These are phyloP conservation scores for Candida vartiovaarae DNA, from an alignment of 805 yeast genomes.

Conservation along the genomic window DNA sequence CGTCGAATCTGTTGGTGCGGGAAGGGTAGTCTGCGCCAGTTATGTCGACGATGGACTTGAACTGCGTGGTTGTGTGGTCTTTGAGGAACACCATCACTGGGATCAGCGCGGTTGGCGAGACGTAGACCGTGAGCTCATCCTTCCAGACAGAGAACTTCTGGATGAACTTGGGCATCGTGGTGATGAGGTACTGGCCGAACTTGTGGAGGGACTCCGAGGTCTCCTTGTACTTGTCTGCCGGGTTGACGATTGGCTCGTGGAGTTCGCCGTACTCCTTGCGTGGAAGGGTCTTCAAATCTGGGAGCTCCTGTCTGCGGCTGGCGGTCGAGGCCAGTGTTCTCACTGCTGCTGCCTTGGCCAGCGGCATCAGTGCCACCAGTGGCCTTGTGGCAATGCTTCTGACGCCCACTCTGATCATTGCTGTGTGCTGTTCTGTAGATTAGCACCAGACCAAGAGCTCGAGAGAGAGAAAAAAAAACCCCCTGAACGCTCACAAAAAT, in stretches of 20 bases:
- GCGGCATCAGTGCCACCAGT: too few species aligned
- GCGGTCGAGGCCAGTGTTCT: neutral
- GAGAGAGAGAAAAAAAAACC: too few species aligned
- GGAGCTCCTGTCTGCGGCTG: slow-evolving; percentile 7
- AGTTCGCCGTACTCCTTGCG: slow-evolving; percentile 20
- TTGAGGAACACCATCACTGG: slow-evolving; percentile 67
- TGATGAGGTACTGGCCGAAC: slow-evolving; percentile 73
- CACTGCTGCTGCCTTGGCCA: too few species aligned
- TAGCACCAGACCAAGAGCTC: too few species aligned
- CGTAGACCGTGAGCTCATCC: slow-evolving; percentile 71
- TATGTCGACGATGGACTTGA: slow-evolving; percentile 69
- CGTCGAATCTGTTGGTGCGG: slow-evolving; percentile 78
- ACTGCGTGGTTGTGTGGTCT: slow-evolving; percentile 77
- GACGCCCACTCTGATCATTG: neutral
- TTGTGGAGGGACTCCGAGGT: slow-evolving; percentile 67
- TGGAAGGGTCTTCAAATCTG: slow-evolving; percentile 17
- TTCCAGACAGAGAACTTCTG: slow-evolving; percentile 89
- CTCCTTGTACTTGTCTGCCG: slow-evolving; percentile 66
- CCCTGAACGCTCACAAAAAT: too few species aligned
- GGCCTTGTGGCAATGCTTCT: too few species aligned
- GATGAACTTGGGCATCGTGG: slow-evolving; percentile 72
- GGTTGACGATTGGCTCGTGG: slow-evolving; percentile 45
- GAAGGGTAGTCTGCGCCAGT: slow-evolving; percentile 86
- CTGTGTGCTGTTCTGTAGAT: neutral
- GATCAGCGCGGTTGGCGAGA: slow-evolving; percentile 67